These are phyloP conservation scores for Pichia sp. DNA, from an alignment of 1,139 yeast species.

Conservation along the genomic window DNA sequence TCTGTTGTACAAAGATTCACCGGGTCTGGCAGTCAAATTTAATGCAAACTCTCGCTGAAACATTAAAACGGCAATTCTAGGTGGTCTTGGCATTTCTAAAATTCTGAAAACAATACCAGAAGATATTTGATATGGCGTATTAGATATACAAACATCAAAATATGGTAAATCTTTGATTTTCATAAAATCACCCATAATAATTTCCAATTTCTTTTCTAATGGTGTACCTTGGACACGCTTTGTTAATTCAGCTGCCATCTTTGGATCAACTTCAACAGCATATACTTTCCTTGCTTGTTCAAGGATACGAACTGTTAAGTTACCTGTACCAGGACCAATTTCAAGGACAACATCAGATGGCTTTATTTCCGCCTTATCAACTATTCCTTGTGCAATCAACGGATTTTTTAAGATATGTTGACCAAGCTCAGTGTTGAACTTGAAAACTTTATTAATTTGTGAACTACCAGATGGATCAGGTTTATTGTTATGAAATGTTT, in stretches of 20 bases:
- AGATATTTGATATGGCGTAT: slow-evolving; percentile 95
- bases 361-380: slow-evolving; percentile 86
- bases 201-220: slow-evolving; percentile 82
- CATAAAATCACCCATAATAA: slow-evolving; percentile 90
- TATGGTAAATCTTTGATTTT: slow-evolving; percentile 87
- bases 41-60: slow-evolving; percentile 96
- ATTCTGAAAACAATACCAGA: slow-evolving; percentile 93
- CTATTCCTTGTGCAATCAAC: slow-evolving; percentile 94
- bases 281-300: slow-evolving; percentile 88
- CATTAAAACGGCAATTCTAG: slow-evolving; percentile 92
- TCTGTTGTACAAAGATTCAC: slow-evolving; percentile 86
- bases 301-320: slow-evolving; percentile 83
- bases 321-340: slow-evolving; percentile 99
- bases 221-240: slow-evolving; percentile 97
- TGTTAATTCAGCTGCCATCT: slow-evolving; percentile 98
- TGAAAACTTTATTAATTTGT: slow-evolving; percentile 76
- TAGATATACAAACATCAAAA: slow-evolving; percentile 92
- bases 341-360: slow-evolving; percentile 92
- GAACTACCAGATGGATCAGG: slow-evolving; percentile 50
- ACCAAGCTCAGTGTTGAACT: slow-evolving; percentile 93
- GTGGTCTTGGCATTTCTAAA: slow-evolving; percentile 86
- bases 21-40: slow-evolving; percentile 89
- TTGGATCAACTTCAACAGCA: slow-evolving; percentile 97
- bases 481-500: slow-evolving; percentile 40
- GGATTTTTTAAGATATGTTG: slow-evolving; percentile 97